These are phyloP conservation scores for Phialophora verrucosa DNA, from an alignment of 2,329 filamentous ascomycete genomes.

Conservation along the genomic window DNA sequence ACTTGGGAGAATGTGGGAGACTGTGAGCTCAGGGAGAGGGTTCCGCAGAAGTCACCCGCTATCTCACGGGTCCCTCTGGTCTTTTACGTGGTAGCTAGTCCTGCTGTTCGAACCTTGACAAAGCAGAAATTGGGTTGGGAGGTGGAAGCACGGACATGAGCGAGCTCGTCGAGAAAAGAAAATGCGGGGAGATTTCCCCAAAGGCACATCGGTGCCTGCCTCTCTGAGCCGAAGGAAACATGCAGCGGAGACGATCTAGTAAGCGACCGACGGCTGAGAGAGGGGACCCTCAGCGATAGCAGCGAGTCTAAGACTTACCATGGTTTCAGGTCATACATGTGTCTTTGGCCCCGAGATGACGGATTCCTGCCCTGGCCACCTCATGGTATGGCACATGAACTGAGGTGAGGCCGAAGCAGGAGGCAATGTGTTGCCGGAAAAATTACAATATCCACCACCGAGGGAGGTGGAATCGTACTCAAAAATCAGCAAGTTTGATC, in stretches of 20 bases:
- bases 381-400: background rate
- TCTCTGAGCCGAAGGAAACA: background rate
- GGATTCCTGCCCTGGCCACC: background rate
- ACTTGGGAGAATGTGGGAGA: background rate
- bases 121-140: background rate
- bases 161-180: background rate
- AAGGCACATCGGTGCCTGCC: background rate
- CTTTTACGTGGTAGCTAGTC: background rate
- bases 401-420: background rate
- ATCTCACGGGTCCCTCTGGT: background rate
- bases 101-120: background rate
- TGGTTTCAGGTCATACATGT: background rate
- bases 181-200: background rate
- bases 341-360: background rate
- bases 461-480: slow-evolving; percentile 54
- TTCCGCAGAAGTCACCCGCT: background rate
- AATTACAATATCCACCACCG: slow-evolving; percentile 39
- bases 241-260: background rate
- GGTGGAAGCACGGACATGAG: slow-evolving; percentile 2
- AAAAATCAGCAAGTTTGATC: slow-evolving; percentile 55
- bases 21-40: background rate
- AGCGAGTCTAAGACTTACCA: background rate
- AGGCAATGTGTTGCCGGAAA: slow-evolving; percentile 37
- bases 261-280: background rate
- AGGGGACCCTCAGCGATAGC: background rate